phyloP scores from a whole-genome alignment of 495 filamentous ascomycete genomes.

The Podospora pseudopauciseta region DNA sequence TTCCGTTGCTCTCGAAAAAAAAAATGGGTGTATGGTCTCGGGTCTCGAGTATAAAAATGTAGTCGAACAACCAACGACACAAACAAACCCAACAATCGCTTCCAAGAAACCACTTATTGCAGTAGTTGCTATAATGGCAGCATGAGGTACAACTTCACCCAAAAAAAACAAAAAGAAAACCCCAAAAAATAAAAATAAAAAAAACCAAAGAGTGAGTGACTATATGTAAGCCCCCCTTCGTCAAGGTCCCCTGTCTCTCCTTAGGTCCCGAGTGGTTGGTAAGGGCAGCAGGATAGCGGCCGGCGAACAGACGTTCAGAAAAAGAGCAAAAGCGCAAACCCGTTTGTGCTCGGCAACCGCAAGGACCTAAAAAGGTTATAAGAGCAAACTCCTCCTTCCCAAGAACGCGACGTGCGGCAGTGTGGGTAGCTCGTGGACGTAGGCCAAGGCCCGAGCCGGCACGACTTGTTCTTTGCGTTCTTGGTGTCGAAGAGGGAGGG shows the following conservation, averaged over 20 bases:
- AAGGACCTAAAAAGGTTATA: background rate
- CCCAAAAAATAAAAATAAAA: background rate
- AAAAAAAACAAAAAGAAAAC: background rate
- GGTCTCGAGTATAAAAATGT: background rate
- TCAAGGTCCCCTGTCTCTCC: background rate
- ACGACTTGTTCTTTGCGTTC: background rate
- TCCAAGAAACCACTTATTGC: background rate
- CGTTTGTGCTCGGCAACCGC: background rate
- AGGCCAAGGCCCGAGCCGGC: background rate
- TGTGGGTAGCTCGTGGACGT: background rate
- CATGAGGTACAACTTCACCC: background rate
- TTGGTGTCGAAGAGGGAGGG: background rate
- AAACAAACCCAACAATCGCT: background rate
- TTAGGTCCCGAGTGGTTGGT: background rate
- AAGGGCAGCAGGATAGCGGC: background rate
- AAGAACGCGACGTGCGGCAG: background rate
- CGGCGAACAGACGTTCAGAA: background rate
- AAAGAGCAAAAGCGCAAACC: background rate
- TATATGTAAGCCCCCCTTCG: background rate
- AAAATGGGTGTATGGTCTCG: background rate
- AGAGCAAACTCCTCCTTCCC: background rate
- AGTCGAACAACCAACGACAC: background rate
- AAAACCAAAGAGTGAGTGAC: background rate
- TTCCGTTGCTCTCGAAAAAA: background rate
- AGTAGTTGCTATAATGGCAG: background rate